Evolutionary conservation across 345 rosid species (phyloP), one percentile per base, ranked within the genome.

Genomic region (Erucastrum elatum): DNA sequence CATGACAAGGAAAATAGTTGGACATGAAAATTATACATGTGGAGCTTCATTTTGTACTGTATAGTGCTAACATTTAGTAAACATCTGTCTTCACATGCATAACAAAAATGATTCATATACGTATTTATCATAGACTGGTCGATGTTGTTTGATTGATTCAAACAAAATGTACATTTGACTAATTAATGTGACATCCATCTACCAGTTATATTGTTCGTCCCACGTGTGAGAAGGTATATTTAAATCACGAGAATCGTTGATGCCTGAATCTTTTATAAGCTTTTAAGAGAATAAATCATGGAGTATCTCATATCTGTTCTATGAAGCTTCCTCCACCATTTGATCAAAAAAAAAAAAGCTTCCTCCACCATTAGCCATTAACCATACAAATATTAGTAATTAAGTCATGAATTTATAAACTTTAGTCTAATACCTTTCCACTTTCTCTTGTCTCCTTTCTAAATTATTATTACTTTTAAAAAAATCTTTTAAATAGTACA

Each of bases 311-410:
- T 69, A 29, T 70, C 27, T 72, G 67, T 65, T 72, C 55, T 25
- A 66, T 30, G 81, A 78, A 72, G 77, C 77, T 72, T 78, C 81
- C 72, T 77, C 15, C 34, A 31, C 63, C 80, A 27, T 21, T 21
- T 21, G 0, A 21, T 21, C 21, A 21, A 21, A 21, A 21, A 21
- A 21, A 21, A 21, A 21, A 21, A 78, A 72, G 77, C 77, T 72
- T 78, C 81, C 72, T 44, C 15, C 16, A 8, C 59, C 30, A 10
- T 59, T 21, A 58, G 16, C 25, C 31, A 26, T 59, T 17, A 62
- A 71, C 70, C 76, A 56, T 58, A 55, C 76, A 71, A 1, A 46
- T 61, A 46, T 9, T 51, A 62, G 62, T 33, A 49, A 49, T 25
- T 62, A 70, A 29, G 34, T 77, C 79, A 76, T 68, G 37, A n/a